These are phyloP conservation scores for Penicillium olsonii DNA, from an alignment of 2,329 filamentous ascomycete species.

Conservation along the genomic window DNA sequence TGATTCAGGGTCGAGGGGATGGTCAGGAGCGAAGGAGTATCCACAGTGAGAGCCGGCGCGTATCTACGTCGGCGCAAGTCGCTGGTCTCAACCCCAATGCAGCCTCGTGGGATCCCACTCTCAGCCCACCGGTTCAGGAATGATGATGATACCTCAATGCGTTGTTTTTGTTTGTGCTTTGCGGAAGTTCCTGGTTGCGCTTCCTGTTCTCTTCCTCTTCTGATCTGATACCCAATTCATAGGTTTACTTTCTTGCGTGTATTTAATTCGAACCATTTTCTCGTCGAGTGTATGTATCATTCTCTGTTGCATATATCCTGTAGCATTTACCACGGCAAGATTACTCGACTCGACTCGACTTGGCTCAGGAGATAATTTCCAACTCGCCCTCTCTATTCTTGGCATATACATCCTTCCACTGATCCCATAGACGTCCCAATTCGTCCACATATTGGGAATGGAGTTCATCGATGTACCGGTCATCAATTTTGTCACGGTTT, in stretches of 20 bases:
- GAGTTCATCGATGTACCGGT: slow-evolving; percentile 75
- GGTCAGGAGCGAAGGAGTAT: slow-evolving; percentile 68
- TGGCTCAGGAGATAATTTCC: slow-evolving; percentile 44
- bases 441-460: slow-evolving; percentile 76
- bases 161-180: slow-evolving; percentile 23
- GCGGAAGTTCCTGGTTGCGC: slow-evolving; percentile 4
- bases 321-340: slow-evolving; percentile 4
- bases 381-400: slow-evolving; percentile 46
- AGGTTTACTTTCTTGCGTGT: slow-evolving; percentile 14
- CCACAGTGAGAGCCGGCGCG: slow-evolving; percentile 44
- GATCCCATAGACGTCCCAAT: slow-evolving; percentile 48
- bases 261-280: slow-evolving; percentile 10
- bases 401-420: slow-evolving; percentile 50
- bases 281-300: slow-evolving; percentile 2
- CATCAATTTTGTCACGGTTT: slow-evolving; percentile 62
- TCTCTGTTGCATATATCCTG: slow-evolving; percentile 1
- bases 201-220: slow-evolving; percentile 11
- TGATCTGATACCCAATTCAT: slow-evolving; percentile 30
- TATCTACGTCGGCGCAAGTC: slow-evolving; percentile 30
- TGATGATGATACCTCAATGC: slow-evolving; percentile 6
- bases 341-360: too few species aligned
- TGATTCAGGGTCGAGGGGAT: slow-evolving; percentile 88
- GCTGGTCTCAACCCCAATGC: slow-evolving; percentile 29
- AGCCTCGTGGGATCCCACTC: slow-evolving; percentile 18
- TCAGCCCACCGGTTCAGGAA: slow-evolving; percentile 13